Percentiles rank a stretch among this genome's conserved stretches.
phyloP scores from a whole-genome alignment of 768 basidiomycete genomes.

The Tephrocybe sp. region DNA sequence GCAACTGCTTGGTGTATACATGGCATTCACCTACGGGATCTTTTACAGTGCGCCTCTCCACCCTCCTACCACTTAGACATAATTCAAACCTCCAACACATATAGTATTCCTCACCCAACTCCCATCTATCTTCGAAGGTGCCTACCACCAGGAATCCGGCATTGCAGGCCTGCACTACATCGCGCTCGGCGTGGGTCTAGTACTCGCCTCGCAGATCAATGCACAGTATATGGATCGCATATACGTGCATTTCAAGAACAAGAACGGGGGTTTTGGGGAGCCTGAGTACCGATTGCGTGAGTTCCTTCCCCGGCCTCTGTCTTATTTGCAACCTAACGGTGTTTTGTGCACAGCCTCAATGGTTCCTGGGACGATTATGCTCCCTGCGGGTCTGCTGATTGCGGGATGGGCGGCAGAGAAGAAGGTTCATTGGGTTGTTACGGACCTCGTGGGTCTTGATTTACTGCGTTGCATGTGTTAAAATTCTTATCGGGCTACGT shows the following conservation, averaged over 20 bases:
- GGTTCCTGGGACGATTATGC: constrained; percentile 53
- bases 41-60: constrained; percentile 48
- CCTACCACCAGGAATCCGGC: constrained; percentile 56
- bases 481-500: no score
- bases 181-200: constrained; percentile 65
- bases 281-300: constrained; percentile 52
- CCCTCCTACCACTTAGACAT: no score
- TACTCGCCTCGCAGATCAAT: constrained; percentile 51
- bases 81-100: background rate
- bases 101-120: constrained; percentile 70
- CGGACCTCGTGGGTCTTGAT: constrained; percentile 54
- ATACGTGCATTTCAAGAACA: constrained; percentile 49
- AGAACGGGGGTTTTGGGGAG: constrained; percentile 46
- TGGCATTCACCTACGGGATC: constrained; percentile 68
- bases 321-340: no score
- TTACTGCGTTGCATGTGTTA: no score
- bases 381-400: constrained; percentile 70
- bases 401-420: constrained; percentile 69
- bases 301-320: constrained; percentile 16
- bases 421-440: constrained; percentile 65
- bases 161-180: constrained; percentile 72
- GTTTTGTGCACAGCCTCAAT: constrained; percentile 52
- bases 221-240: constrained; percentile 56
- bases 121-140: constrained; percentile 52
- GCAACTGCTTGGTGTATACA: constrained; percentile 65